Percentiles rank a stretch among this genome's conserved stretches.
Conservation (phyloP, 257 asterid species). For the Solanum etuberosum region DNA sequence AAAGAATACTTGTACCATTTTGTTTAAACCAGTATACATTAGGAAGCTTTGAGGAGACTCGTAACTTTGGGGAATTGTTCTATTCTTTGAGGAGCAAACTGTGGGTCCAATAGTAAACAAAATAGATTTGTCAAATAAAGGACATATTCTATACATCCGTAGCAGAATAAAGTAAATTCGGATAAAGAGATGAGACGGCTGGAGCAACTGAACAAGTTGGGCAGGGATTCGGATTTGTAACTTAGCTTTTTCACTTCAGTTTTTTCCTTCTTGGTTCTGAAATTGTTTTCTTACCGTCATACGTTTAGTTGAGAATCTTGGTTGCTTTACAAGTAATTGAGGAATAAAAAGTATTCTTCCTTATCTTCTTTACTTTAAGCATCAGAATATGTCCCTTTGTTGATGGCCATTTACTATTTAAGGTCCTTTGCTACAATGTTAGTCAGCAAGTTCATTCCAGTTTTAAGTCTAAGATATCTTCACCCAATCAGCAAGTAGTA, state of each 20-base stretch:
- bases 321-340: slow-evolving; percentile 6
- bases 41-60: not conserved
- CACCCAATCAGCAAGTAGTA: not conserved
- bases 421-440: not conserved
- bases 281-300: not conserved
- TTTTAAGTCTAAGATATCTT: not conserved
- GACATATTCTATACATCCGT: not conserved
- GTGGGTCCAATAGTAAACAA: not conserved
- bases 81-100: not conserved
- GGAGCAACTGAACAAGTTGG: not conserved
- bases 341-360: slow-evolving; percentile 25
- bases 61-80: not conserved
- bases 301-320: slow-evolving; percentile 19
- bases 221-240: slow-evolving; percentile 15
- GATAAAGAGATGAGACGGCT: not conserved
- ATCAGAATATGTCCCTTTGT: slow-evolving; percentile 2
- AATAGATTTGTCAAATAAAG: not conserved
- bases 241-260: slow-evolving; percentile 4
- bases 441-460: not conserved
- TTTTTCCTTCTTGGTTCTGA: slow-evolving; percentile 6
- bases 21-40: not conserved
- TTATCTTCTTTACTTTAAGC: slow-evolving; percentile 26
- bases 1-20: not conserved
- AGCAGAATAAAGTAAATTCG: not conserved
- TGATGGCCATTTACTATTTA: slow-evolving; percentile 1